Conservation (phyloP, 169 alveolate genomes). For the Plasmodium adleri region DNA sequence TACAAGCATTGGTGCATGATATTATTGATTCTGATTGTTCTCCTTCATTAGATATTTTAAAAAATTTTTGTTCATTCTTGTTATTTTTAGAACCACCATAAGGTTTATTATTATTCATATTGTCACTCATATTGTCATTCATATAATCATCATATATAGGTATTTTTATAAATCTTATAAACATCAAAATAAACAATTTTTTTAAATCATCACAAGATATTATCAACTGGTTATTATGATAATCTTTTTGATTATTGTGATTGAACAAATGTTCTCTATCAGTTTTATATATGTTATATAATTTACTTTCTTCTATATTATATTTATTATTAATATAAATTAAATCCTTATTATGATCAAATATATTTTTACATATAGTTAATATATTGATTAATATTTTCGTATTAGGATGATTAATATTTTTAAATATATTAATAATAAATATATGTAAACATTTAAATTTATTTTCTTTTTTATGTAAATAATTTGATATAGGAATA, state of each 20-base stretch:
- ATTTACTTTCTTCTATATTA: neutral
- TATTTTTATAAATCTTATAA: conserved; percentile 28
- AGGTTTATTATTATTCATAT: too few species aligned
- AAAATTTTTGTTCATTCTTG: too few species aligned
- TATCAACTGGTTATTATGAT: neutral
- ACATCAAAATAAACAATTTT: conserved; percentile 29
- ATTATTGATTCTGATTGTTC: too few species aligned
- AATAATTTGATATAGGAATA: conserved; percentile 41
- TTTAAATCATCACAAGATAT: conserved; percentile 20
- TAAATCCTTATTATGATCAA: conserved; percentile 47
- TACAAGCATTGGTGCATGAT: neutral
- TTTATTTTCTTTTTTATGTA: conserved; percentile 62
- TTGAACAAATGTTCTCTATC: conserved; percentile 34
- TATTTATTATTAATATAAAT: conserved; percentile 34
- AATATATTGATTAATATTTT: conserved; percentile 29
- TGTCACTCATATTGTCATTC: too few species aligned
- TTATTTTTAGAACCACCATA: too few species aligned
- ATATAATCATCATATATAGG: conserved; percentile 6
- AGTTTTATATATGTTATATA: conserved; percentile 7
- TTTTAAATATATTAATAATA: conserved; percentile 33
- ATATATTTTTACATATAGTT: conserved; percentile 69
- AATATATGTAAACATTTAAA: conserved; percentile 30
- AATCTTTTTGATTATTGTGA: conserved; percentile 14
- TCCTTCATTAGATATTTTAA: too few species aligned
- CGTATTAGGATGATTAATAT: conserved; percentile 46